Evolutionary conservation across 805 yeast species (phyloP).

Genomic region (Blastobotrys chiropterorum): DNA sequence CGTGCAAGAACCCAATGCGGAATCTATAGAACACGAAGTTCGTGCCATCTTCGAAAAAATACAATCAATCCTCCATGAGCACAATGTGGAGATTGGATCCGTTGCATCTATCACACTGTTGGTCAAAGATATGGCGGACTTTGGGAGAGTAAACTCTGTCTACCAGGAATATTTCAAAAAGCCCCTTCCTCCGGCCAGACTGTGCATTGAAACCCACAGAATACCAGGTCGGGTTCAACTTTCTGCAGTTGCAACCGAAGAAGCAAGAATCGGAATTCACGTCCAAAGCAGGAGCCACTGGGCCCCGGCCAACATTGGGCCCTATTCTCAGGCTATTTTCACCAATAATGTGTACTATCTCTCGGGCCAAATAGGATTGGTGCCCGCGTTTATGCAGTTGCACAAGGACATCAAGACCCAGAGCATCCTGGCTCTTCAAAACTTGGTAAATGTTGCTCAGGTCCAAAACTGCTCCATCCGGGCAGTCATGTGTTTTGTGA

Average conservation of each 20-base stretch:
- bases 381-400: slow-evolving; percentile 65
- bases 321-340: slow-evolving; percentile 83
- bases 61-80: neutral
- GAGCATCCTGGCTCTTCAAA: slow-evolving; percentile 61
- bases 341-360: slow-evolving; percentile 47
- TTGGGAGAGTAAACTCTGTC: slow-evolving; percentile 52
- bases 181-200: slow-evolving; percentile 81
- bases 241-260: slow-evolving; percentile 45
- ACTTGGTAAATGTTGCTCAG: slow-evolving; percentile 56
- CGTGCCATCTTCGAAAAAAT: slow-evolving; percentile 13
- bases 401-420: slow-evolving; percentile 30
- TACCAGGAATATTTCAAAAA: slow-evolving; percentile 46
- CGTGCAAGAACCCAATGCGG: neutral
- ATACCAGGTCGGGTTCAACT: slow-evolving; percentile 44
- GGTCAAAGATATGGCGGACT: slow-evolving; percentile 58
- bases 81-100: slow-evolving; percentile 27
- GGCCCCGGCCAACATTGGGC: slow-evolving; percentile 99
- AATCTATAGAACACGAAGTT: slow-evolving; percentile 14
- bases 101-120: slow-evolving; percentile 57
- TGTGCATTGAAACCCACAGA: slow-evolving; percentile 64
- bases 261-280: slow-evolving; percentile 55
- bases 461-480: slow-evolving; percentile 44
- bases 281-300: slow-evolving; percentile 91
- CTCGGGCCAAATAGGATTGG: slow-evolving; percentile 88
- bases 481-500: slow-evolving; percentile 51